Base-by-base conservation (phyloP, 2,329 filamentous ascomycete species). In the Scedosporium dehoogii region DNA sequence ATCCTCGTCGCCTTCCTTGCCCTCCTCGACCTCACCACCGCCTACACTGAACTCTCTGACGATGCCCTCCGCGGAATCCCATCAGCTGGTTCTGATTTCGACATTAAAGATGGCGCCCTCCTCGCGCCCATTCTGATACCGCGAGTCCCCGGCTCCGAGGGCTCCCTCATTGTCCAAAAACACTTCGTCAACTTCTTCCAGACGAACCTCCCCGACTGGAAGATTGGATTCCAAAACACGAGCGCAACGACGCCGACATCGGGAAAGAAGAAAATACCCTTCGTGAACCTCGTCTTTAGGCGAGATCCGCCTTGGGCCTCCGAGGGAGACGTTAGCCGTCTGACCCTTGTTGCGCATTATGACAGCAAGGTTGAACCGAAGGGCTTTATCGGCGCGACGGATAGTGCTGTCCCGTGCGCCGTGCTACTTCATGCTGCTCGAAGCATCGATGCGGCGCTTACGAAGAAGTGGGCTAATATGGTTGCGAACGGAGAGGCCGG, bases 341-440 rank as follows among this genome's bases (percentile, higher is more conserved):
- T 97, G 70, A 93, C 91, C 14, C 81, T 99, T 62, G 94, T 93
- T 6, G 94, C 94, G 48, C 94, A 99, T 72, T 97, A 96, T 73
- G 94, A 99, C 70, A 92, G 87, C 71, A 89, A 96, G 75, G 81
- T 89, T 63, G 79, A 79, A 27, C 93, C 92, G 0, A 77, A 86
- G 64, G 93, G 92, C 0, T 99, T 99, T 72, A 89, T 99, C 63
- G 94, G 94, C 0, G 94, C 93, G 0, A 96, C 86, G 14, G 94
- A 99, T 71, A 96, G 91, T 69, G 94, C 94, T 1, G 94, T 90
- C 18, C 92, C 94, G 9, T 97, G 93, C 73, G 94, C 94, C 0
- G 92, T 97, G 81, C 80, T 99, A 63, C 83, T 99, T 84, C 90
- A 96, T 72, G 85, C 88, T 12, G 90, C 92, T 65, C 81, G 87